A percentile compares a stretch with the other conserved stretches of the same genome.
These are phyloP conservation scores for Trypanosoma theileri DNA, from an alignment of 208 protist species.

Conservation along the genomic window DNA sequence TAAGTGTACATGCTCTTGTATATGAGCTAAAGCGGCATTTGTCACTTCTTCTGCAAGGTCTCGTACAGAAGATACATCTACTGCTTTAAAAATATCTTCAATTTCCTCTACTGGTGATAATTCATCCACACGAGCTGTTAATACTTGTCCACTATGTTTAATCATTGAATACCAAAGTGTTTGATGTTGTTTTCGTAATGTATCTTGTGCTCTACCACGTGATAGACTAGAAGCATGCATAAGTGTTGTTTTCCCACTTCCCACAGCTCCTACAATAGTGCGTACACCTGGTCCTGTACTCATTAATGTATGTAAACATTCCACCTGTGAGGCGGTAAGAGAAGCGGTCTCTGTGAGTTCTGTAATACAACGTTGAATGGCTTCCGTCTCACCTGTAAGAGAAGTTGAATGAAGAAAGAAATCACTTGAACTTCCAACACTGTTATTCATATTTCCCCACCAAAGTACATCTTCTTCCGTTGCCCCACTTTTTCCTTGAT, in stretches of 20 bases:
- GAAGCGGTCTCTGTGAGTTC: slow-evolving; percentile 22
- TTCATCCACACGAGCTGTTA: slow-evolving; percentile 24
- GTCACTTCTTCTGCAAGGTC: slow-evolving; percentile 48
- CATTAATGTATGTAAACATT: slow-evolving; percentile 57
- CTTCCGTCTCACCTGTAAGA: slow-evolving; percentile 16
- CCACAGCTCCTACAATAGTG: slow-evolving; percentile 52
- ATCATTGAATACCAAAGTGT: slow-evolving; percentile 39
- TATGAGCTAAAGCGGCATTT: slow-evolving; percentile 24
- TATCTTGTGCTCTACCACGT: slow-evolving; percentile 49
- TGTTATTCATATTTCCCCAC: slow-evolving; percentile 13
- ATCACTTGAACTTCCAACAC: not conserved
- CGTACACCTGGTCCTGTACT: slow-evolving; percentile 12
- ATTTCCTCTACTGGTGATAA: slow-evolving; percentile 24
- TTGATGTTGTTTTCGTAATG: slow-evolving; percentile 61
- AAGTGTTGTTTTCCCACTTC: slow-evolving; percentile 76
- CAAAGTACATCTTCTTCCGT: slow-evolving; percentile 12
- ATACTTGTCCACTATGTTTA: slow-evolving; percentile 32
- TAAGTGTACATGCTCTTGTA: slow-evolving; percentile 40
- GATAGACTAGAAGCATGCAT: slow-evolving; percentile 54
- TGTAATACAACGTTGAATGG: slow-evolving; percentile 21
- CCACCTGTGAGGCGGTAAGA: slow-evolving; percentile 72
- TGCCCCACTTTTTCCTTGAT: not conserved
- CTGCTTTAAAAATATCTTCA: slow-evolving; percentile 36
- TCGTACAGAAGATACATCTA: slow-evolving; percentile 9
- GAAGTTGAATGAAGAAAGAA: slow-evolving; percentile 5